phyloP scores from a whole-genome alignment of 2,329 filamentous ascomycete genomes.

The Xylariaceae sp. region DNA sequence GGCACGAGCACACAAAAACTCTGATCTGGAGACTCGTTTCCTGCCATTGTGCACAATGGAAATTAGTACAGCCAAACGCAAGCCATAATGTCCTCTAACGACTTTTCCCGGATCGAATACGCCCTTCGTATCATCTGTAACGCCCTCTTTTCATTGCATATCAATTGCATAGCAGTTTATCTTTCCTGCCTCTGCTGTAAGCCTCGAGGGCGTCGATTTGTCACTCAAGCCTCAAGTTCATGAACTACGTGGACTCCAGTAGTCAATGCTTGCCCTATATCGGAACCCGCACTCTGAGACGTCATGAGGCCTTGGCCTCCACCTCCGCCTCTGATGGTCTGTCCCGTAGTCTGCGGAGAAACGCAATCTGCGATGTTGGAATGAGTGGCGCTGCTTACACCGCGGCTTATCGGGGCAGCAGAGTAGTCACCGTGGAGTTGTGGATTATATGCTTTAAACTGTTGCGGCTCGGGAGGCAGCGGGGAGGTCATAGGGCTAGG shows the following conservation, averaged over 20 bases:
- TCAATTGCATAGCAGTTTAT: too few relatives aligned
- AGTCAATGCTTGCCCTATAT: neutral
- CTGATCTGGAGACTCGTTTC: too few relatives aligned
- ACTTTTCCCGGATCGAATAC: too few relatives aligned
- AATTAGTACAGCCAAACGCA: too few relatives aligned
- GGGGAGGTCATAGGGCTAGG: conserved; percentile 1
- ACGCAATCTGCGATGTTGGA: neutral
- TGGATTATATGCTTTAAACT: conserved; percentile 12
- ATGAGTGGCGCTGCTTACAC: conserved; percentile 28
- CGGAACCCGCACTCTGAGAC: neutral
- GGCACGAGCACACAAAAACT: too few relatives aligned
- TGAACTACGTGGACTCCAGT: conserved; percentile 3
- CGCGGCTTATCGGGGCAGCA: neutral
- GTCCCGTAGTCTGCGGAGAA: conserved; percentile 1
- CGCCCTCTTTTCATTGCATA: neutral
- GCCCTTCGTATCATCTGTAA: too few relatives aligned
- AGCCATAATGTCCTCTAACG: too few relatives aligned
- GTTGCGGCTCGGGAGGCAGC: neutral
- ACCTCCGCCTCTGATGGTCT: neutral
- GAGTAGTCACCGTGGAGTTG: conserved; percentile 3
- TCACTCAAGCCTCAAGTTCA: conserved; percentile 8
- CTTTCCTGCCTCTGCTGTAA: too few relatives aligned
- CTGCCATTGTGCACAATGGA: too few relatives aligned
- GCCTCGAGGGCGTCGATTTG: neutral
- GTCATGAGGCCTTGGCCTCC: neutral